Base-by-base conservation (phyloP, 192 early-diverging fungal species). In the Coemansia furcata region DNA sequence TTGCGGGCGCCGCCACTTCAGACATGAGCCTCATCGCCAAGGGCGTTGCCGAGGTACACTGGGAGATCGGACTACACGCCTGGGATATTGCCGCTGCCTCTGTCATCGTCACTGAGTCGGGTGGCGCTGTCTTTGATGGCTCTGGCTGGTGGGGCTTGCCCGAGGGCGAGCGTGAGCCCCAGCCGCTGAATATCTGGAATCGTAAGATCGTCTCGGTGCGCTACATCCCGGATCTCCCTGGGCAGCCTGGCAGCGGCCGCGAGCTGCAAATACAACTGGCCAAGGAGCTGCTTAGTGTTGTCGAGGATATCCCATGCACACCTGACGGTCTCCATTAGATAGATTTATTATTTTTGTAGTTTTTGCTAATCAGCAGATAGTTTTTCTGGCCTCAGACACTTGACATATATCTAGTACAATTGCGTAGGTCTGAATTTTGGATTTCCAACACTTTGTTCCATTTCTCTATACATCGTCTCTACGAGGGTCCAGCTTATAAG, bases 41-140 rank as follows among this genome's bases (percentile, higher is more conserved):
- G 46, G 95, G 95, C 26, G 82, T 87, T 14, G 77, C 89, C 7
- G 95, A 99, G 68, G 71, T 91, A 7, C 98, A 95, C 76, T 99
- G 94, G 93, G 97, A 99, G 74, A 85, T 89, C 44, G 97, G 95
- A 6, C 84, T 70, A 10, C 82, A 79, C 46, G 60, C 65, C 50
- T 94, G 95, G 94, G 97, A 99, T 74, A 90, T 98, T 38, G 89
- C 90, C 21, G 97, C 95, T 17, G 94, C 87, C n/a, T 83, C 88
- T 4, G 85, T 93, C 15, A 91, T 99, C 72, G 76, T 97, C 6
- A 71, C 77, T 15, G 95, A 99, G 72, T 80, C 95, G 7, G 95
- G 97, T 15, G 94, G 97, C 17, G 63, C 89, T 3, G 87, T 94
- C 15, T 83, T 93, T 23, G 85, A 86, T 33, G 89, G 87, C 36